These are phyloP conservation scores for Gautieria morchelliformis DNA, from an alignment of 768 basidiomycete species.

Conservation along the genomic window DNA sequence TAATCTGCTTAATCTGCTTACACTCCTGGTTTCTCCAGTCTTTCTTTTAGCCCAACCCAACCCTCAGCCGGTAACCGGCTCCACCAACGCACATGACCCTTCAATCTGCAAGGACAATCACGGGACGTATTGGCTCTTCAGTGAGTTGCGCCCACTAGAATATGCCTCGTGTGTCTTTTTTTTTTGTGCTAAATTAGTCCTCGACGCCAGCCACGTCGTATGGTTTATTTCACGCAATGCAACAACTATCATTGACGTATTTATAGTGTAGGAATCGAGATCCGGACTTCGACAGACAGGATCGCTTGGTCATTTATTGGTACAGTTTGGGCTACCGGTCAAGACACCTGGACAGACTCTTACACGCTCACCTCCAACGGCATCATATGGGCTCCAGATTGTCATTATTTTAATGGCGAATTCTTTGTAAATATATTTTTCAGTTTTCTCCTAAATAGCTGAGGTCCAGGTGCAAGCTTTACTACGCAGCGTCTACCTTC, in stretches of 20 bases:
- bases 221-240: no score
- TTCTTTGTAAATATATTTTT: slow-evolving; percentile 14
- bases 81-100: slow-evolving; percentile 36
- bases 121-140: slow-evolving; percentile 38
- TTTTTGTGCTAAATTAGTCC: not conserved
- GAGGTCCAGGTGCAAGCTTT: slow-evolving; percentile 28
- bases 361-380: slow-evolving; percentile 41
- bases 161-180: slow-evolving; percentile 22
- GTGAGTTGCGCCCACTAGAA: slow-evolving; percentile 1
- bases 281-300: slow-evolving; percentile 40
- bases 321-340: slow-evolving; percentile 40
- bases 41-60: not conserved
- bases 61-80: slow-evolving; percentile 17
- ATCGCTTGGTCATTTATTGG: slow-evolving; percentile 37
- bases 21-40: not conserved
- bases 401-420: slow-evolving; percentile 16
- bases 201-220: not conserved
- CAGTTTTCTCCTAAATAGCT: not conserved
- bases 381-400: slow-evolving; percentile 28
- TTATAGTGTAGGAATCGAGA: slow-evolving; percentile 38
- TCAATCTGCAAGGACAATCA: slow-evolving; percentile 39
- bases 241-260: slow-evolving; percentile 17
- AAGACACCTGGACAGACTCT: slow-evolving; percentile 35
- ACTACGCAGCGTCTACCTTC: slow-evolving; percentile 46
- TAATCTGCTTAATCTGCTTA: not conserved